phyloP scores from a whole-genome alignment of 2,329 filamentous ascomycete species.

The Pyrenophora tritici-repentis region DNA sequence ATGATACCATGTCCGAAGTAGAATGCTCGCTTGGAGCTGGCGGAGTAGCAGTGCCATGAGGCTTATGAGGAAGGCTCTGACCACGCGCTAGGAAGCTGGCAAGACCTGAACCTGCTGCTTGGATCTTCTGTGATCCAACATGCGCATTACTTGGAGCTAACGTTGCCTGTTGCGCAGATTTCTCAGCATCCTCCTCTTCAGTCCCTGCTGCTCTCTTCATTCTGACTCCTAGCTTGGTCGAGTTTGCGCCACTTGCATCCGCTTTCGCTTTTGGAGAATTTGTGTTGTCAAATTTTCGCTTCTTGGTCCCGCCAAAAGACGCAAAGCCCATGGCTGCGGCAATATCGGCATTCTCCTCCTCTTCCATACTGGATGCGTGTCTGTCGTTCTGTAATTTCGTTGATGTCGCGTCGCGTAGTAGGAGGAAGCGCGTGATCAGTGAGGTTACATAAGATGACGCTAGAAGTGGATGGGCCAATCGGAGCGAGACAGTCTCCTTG shows the following conservation, averaged over 20 bases:
- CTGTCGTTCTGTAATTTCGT: background rate
- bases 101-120: slow-evolving; percentile 31
- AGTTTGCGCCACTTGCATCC: slow-evolving; percentile 40
- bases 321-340: slow-evolving; percentile 75
- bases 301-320: slow-evolving; percentile 70
- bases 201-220: slow-evolving; percentile 25
- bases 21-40: slow-evolving; percentile 5
- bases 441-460: slow-evolving; percentile 3
- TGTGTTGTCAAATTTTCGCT: slow-evolving; percentile 67
- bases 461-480: slow-evolving; percentile 6
- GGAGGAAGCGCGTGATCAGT: background rate
- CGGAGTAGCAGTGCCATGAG: slow-evolving; percentile 1
- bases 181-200: background rate
- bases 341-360: slow-evolving; percentile 59
- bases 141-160: slow-evolving; percentile 3
- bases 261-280: slow-evolving; percentile 55
- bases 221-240: slow-evolving; percentile 46
- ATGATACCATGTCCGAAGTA: slow-evolving; percentile 29
- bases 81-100: slow-evolving; percentile 40
- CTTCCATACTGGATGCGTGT: slow-evolving; percentile 36
- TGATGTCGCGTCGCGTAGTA: background rate
- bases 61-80: slow-evolving; percentile 30
- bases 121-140: slow-evolving; percentile 14
- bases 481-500: slow-evolving; percentile 1
- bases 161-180: background rate